phyloP scores from a whole-genome alignment of 495 filamentous ascomycete genomes.

The Neurospora discreta region DNA sequence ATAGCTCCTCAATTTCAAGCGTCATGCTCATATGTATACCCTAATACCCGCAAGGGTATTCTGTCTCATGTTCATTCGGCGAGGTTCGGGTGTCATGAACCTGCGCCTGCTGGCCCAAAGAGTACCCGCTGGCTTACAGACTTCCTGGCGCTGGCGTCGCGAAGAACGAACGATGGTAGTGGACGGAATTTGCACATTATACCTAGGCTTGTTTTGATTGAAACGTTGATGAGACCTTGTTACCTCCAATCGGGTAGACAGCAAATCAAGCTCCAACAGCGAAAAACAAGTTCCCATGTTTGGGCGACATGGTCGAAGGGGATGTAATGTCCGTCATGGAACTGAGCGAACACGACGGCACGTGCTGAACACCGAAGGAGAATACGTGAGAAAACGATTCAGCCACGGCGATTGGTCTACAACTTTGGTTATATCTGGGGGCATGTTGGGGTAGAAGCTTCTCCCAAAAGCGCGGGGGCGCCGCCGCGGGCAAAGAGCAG shows the following conservation, averaged over 20 bases:
- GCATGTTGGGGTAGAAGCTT: background rate
- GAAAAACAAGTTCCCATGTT: background rate
- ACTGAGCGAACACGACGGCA: background rate
- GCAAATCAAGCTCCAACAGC: background rate
- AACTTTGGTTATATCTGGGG: background rate
- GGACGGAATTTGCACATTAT: too few species aligned
- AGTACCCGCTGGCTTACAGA: background rate
- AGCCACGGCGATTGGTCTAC: background rate
- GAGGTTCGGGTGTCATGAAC: background rate
- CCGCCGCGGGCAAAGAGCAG: background rate
- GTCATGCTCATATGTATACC: too few species aligned
- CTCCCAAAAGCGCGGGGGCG: background rate
- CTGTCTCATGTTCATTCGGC: background rate
- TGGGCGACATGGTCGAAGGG: background rate
- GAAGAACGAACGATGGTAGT: background rate
- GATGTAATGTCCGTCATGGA: background rate
- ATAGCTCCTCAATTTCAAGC: too few species aligned
- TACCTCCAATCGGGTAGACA: too few species aligned
- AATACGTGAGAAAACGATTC: background rate
- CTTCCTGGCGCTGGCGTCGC: background rate
- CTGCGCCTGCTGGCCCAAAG: background rate
- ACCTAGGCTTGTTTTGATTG: too few species aligned
- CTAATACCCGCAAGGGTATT: too few species aligned
- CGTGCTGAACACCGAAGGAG: background rate
- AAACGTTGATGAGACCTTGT: too few species aligned